Evolutionary conservation across 139 green algal species (phyloP), one percentile per base, ranked within the genome.

Genomic region (Dunaliella primolecta): DNA sequence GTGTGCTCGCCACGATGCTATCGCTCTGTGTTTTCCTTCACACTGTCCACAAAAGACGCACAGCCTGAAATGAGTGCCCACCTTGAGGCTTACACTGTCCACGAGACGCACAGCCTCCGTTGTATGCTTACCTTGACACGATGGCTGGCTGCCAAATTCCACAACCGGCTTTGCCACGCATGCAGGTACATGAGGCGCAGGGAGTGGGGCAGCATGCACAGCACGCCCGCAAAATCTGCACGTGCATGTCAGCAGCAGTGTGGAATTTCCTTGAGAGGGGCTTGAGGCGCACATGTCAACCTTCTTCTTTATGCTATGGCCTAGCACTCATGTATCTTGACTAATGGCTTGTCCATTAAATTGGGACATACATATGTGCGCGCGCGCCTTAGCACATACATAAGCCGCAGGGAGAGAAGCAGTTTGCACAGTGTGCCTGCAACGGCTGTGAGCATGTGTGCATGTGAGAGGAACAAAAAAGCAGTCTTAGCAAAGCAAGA

Each of bases 151-250:
- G 93, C 95, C 2, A 75, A 31, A 83, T 98, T 98, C 94, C 94
- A 98, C n/a, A 98, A 77, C 81, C 88, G 96, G 84, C 89, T 95
- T 91, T 98, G 96, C 88, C 94, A 97, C 2, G 96, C 96, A 89
- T 99, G 96, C 79, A 98, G 89, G 87, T 98, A 99, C 91, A 99
- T 96, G 84, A 90, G 95, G 70, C 95, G 90, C 81, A 97, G 89
- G 29, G 94, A 96, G 70, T 94, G 90, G 0, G 95, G 95, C 3
- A 98, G 46, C 46, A 64, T 64, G 46, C 1, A 36, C 75, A 27
- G 75, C 75, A 27, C 33, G 32, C 35, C 46, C 7, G 46, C 46
- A 15, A 25, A 64, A 64, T 64, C 46, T 64, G 46, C 46, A 64
- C 15, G 46, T n/a, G n/a, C n/a, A n/a, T n/a, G n/a, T n/a, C n/a